Percentiles rank a stretch among this genome's conserved stretches.
Evolutionary conservation across 306 rosid species (phyloP).

Genomic region (Glycine tomentella): DNA sequence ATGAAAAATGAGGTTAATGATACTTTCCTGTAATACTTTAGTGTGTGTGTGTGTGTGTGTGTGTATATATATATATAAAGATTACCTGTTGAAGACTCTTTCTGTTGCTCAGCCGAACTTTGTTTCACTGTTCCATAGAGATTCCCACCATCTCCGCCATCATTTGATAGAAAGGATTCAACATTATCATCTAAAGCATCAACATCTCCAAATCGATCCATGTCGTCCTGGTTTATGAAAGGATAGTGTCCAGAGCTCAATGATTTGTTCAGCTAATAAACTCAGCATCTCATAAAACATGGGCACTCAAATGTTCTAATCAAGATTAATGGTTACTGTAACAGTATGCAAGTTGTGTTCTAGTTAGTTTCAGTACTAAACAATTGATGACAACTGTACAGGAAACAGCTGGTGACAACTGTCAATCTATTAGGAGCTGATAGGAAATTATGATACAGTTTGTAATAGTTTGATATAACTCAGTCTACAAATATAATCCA

Average conservation of each 20-base stretch:
- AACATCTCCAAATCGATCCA: conserved; percentile 85
- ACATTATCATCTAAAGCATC: conserved; percentile 85
- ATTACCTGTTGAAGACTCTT: conserved; percentile 77
- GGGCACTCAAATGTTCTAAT: conserved; percentile 4
- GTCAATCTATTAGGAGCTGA: background rate
- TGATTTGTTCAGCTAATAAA: conserved; percentile 23
- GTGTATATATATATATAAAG: background rate
- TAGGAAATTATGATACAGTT: background rate
- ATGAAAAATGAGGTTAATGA: conserved; percentile 42
- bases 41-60: background rate
- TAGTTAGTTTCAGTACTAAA: background rate
- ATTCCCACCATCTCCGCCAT: conserved; percentile 84
- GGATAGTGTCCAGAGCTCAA: background rate
- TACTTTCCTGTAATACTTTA: conserved; percentile 24
- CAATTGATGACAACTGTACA: background rate
- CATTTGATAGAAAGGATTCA: conserved; percentile 83
- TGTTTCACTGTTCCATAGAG: conserved; percentile 79
- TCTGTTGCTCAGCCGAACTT: conserved; percentile 72
- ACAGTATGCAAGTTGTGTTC: background rate
- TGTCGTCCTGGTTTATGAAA: conserved; percentile 68
- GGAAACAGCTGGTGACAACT: background rate
- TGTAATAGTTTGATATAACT: background rate
- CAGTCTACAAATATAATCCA: background rate
- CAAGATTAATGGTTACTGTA: conserved; percentile 17
- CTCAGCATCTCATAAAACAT: conserved; percentile 19